phyloP scores from a whole-genome alignment of 2,329 filamentous ascomycete genomes.

The Sclerotinia nivalis region DNA sequence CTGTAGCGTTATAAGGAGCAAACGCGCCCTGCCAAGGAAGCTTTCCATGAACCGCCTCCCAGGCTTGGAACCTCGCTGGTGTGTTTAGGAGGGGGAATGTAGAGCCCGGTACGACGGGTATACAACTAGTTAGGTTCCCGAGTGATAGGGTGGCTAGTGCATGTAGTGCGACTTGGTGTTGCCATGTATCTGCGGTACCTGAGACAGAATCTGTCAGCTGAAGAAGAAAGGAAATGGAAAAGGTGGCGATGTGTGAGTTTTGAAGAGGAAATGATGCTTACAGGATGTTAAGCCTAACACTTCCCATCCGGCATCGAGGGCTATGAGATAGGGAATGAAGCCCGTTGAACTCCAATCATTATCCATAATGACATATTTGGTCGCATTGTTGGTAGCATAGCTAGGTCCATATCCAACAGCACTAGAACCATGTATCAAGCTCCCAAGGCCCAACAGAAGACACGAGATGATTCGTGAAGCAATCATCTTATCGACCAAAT shows the following conservation, averaged over 20 bases:
- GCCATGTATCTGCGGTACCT: constrained; percentile 49
- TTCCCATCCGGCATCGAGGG: constrained; percentile 48
- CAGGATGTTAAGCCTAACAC: constrained; percentile 45
- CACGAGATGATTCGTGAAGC: not conserved
- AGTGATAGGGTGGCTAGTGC: constrained; percentile 50
- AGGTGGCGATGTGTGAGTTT: not conserved
- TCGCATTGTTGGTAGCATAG: not conserved
- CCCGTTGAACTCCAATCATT: constrained; percentile 48
- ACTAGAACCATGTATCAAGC: not conserved
- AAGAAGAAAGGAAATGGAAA: not conserved
- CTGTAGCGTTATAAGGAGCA: constrained; percentile 46
- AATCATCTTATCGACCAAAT: not conserved
- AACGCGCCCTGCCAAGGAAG: constrained; percentile 51
- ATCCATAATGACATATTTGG: constrained; percentile 25
- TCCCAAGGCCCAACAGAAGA: not conserved
- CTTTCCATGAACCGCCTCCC: constrained; percentile 48
- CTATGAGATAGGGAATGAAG: constrained; percentile 49
- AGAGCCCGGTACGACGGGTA: constrained; percentile 50
- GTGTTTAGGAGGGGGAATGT: constrained; percentile 52
- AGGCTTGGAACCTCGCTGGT: constrained; percentile 46
- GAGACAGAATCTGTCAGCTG: constrained; percentile 14
- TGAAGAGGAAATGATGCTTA: constrained; percentile 4
- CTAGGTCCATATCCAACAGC: not conserved
- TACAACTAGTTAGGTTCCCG: constrained; percentile 48
- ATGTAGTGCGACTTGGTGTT: constrained; percentile 48